Evolutionary conservation across 257 asterid species (phyloP).

Genomic region (Ophiorrhiza pumila): DNA sequence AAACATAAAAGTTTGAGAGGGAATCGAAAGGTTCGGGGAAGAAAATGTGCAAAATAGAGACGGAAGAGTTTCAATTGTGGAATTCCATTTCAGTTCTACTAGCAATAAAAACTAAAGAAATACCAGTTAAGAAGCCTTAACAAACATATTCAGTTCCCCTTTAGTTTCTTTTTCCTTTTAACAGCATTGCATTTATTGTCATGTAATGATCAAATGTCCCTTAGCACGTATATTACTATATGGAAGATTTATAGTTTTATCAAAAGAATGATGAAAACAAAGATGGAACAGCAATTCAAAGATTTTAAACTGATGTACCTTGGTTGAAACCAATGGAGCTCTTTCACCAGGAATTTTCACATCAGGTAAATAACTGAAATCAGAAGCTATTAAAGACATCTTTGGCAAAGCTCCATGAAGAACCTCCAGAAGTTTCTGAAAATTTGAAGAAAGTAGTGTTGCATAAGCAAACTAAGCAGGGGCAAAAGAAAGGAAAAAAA

Average conservation of each 20-base stretch:
- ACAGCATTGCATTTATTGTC: neutral
- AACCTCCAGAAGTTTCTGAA: constrained; percentile 89
- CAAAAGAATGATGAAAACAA: constrained; percentile 1
- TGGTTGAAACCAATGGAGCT: constrained; percentile 91
- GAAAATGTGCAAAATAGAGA: neutral
- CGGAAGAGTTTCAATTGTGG: neutral
- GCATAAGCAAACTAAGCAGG: constrained; percentile 15
- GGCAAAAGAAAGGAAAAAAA: neutral
- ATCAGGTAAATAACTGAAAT: constrained; percentile 93
- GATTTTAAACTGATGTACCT: constrained; percentile 39
- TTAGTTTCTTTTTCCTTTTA: neutral
- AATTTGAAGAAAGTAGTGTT: constrained; percentile 19
- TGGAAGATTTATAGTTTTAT: neutral
- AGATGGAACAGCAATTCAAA: neutral
- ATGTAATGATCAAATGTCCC: neutral
- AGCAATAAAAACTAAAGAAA: neutral
- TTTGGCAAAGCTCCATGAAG: constrained; percentile 89
- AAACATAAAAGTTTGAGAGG: neutral
- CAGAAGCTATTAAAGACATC: constrained; percentile 96
- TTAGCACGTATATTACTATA: neutral
- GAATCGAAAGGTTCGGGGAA: neutral
- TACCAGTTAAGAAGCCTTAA: neutral
- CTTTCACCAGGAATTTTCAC: constrained; percentile 88
- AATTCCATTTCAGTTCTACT: neutral
- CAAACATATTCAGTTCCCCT: neutral